These are phyloP conservation scores for Gnaphalium uliginosum DNA, from an alignment of 129 eudicot species.

Conservation along the genomic window DNA sequence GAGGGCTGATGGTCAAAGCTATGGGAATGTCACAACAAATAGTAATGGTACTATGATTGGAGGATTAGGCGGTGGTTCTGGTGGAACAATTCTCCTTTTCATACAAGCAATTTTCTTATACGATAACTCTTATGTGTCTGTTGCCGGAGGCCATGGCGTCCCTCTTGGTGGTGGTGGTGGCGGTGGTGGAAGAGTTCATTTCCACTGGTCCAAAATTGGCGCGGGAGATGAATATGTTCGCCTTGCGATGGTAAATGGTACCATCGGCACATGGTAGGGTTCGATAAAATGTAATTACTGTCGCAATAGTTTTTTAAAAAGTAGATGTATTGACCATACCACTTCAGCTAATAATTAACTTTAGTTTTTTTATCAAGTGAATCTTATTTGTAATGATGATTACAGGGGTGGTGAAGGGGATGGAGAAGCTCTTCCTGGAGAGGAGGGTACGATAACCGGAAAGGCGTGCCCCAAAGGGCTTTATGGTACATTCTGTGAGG, in stretches of 20 bases:
- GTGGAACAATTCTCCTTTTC: conserved; percentile 81
- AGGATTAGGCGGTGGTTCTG: conserved; percentile 89
- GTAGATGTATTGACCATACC: not conserved
- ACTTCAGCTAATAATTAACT: not conserved
- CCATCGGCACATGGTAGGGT: conserved; percentile 58
- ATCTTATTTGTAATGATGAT: not conserved
- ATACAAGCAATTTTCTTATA: conserved; percentile 50
- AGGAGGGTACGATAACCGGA: conserved; percentile 82
- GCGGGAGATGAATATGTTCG: conserved; percentile 68
- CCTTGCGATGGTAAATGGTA: conserved; percentile 65
- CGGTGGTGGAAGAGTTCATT: conserved; percentile 91
- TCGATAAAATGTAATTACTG: not conserved
- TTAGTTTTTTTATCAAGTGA: not conserved
- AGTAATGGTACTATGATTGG: conserved; percentile 53
- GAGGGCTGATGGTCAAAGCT: conserved; percentile 84
- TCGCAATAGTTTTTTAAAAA: not conserved
- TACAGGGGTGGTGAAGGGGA: conserved; percentile 86
- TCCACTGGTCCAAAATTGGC: conserved; percentile 81
- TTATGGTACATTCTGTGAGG: conserved; percentile 83
- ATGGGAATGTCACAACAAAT: conserved; percentile 44
- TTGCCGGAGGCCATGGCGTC: conserved; percentile 73
- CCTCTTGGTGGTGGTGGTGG: conserved; percentile 86
- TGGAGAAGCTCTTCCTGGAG: conserved; percentile 71
- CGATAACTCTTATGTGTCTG: conserved; percentile 67
- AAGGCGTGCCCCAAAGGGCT: conserved; percentile 89